Evolutionary conservation across 1,284 basidiomycete genomes (phyloP), one percentile per base, ranked within the genome.

Genomic region (Chalciporus sp.): DNA sequence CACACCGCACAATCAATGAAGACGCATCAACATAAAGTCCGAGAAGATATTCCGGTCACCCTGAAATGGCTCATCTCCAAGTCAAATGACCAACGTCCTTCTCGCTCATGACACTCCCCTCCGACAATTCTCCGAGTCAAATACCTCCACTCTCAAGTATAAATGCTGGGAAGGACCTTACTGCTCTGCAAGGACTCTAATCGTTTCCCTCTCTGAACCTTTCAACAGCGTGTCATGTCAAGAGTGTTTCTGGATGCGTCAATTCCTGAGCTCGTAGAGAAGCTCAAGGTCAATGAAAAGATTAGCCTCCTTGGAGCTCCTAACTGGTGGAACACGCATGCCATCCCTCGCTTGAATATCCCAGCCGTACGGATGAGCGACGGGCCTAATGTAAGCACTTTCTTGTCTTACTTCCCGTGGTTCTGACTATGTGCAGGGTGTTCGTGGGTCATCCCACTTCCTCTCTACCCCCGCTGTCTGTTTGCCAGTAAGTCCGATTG

Each of bases 231-330:
- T 40, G 16, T 33, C 23, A 55, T 51, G 53, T 55, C 53, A 19
- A 51, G 68, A 56, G 69, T 76, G 4, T 86, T 88, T 66, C 73
- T 85, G 35, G 69, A 79, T 39, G 82, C 81, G 6, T 71, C 75
- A 47, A 75, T 87, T 33, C 69, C 76, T 1, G 75, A 81, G 26
- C 74, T 88, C 6, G 67, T 77, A 51, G 60, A 62, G 17, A 68
- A 72, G 52, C 66, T 79, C 47, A 66, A 71, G 27, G 66, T 68
- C 2, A 74, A 76, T 19, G 78, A 80, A 62, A 79, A 79, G 64
- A 76, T 78, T 49, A 57, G 61, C 19, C 67, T 80, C n/a, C 69
- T 81, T 10, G 72, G 74, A 33, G 77, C 72, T 9, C 76, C 76
- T 27, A 53, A 42, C 8, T 45, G 49, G 49, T 45, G 41, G 42